These are phyloP conservation scores for Chytriomyces sp. DNA, from an alignment of 192 early-diverging fungal species.

Conservation along the genomic window DNA sequence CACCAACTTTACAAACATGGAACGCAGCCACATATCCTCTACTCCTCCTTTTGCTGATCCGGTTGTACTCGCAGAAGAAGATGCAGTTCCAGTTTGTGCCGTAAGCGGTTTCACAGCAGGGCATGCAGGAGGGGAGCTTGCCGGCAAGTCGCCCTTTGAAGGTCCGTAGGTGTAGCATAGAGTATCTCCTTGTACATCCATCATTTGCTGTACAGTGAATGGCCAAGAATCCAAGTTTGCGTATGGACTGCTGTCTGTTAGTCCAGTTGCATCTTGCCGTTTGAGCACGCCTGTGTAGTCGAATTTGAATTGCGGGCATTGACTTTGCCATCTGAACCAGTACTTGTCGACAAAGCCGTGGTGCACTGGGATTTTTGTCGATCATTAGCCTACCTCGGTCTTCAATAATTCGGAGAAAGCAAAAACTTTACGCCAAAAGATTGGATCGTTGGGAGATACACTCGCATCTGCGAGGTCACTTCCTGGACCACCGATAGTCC, in stretches of 20 bases:
- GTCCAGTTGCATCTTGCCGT: neutral
- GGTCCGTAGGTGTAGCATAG: conserved; percentile 27
- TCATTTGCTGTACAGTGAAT: conserved; percentile 11
- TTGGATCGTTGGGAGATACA: conserved; percentile 29
- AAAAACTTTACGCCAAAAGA: conserved; percentile 30
- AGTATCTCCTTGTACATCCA: conserved; percentile 18
- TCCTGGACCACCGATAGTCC: neutral
- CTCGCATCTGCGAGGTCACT: conserved; percentile 32
- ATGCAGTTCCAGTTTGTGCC: neutral
- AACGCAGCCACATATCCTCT: neutral
- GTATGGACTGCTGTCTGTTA: neutral
- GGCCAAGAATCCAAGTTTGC: conserved; percentile 18
- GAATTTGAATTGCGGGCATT: neutral
- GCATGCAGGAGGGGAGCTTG: neutral
- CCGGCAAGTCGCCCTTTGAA: conserved; percentile 18
- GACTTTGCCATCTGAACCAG: conserved; percentile 27
- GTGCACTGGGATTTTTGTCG: neutral
- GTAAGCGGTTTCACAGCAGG: neutral
- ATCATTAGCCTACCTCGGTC: neutral
- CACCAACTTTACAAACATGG: no score
- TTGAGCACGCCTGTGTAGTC: conserved; percentile 22
- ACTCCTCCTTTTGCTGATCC: neutral
- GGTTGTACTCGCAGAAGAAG: neutral
- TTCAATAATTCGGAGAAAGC: neutral
- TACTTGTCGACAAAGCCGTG: conserved; percentile 29